Evolutionary conservation across 352 stramenopile genomes (phyloP).

Genomic region (Globisporangium polare): DNA sequence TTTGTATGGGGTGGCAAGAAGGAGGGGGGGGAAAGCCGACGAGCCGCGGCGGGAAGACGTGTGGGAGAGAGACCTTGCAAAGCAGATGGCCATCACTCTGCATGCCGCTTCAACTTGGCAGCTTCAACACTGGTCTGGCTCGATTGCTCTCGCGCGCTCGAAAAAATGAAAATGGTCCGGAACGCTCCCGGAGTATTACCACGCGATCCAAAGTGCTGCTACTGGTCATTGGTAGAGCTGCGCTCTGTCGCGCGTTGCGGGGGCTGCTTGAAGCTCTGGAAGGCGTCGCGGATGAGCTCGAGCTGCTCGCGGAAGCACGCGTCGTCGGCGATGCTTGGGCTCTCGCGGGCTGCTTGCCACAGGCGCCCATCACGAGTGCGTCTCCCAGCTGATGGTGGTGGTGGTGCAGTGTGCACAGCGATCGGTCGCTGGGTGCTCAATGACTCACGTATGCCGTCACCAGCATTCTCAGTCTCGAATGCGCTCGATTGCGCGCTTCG

Average conservation of each 20-base stretch:
- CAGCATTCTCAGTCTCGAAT: background rate
- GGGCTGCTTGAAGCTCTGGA: slow-evolving; percentile 13
- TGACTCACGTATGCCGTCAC: too few species aligned
- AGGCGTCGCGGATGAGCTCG: slow-evolving; percentile 33
- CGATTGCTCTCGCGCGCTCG: too few species aligned
- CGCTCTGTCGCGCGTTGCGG: background rate
- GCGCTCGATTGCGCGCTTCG: background rate
- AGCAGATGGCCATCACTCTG: too few species aligned
- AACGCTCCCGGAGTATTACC: too few species aligned
- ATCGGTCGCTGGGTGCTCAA: background rate
- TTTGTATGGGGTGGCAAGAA: too few species aligned
- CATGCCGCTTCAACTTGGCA: too few species aligned
- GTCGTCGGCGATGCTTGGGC: slow-evolving; percentile 1
- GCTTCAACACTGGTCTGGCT: too few species aligned
- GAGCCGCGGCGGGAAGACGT: too few species aligned
- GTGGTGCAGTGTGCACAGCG: background rate
- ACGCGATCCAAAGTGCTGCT: background rate
- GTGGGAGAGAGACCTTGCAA: too few species aligned
- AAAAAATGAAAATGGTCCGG: too few species aligned
- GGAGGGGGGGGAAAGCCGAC: too few species aligned
- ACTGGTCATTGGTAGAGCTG: background rate
- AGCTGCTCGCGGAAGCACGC: slow-evolving; percentile 29
- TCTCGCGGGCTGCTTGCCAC: background rate
- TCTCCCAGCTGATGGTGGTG: background rate
- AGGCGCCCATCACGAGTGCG: background rate